Evolutionary conservation across 164 flowering plant genomes (phyloP), one percentile per base, ranked within the genome.

Genomic region (Magnolia sinica): DNA sequence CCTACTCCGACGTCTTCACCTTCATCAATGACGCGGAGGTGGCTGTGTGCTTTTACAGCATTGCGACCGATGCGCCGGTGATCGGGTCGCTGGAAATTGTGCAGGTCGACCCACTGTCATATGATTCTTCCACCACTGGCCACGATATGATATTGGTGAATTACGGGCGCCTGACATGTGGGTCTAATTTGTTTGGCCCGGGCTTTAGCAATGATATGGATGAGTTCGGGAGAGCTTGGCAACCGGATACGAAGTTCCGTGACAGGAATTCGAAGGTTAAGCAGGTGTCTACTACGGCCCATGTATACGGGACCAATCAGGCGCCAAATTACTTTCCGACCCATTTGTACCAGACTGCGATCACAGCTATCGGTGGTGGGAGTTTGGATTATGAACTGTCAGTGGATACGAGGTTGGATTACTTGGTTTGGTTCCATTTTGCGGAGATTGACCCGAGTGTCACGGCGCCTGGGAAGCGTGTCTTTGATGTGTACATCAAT

Each of bases 61-160:
- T 96, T 72, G 98, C 98, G 63, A 96, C 99, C 31, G 99, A 96
- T 81, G 81, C 98, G 16, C 99, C 99, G 1, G 89, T 96, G 0
- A 82, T 96, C 45, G 97, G 86, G 10, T 86, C 96, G 0, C 83
- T 96, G 8, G 89, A 93, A 69, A 65, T 96, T n/a, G 31, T 85
- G 10, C 92, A 89, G 74, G 82, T 92, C 72, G 97, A 94, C 77
- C 90, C 95, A 8, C 23, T 64, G 14, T 80, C 94, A 1, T 93
- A 93, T 68, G 84, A 75, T 76, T 79, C 93, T 19, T 73, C 76
- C 3, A 8, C 80, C 0, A 74, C 78, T 64, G 89, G 90, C 7
- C 68, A 51, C 18, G 63, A 76, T 50, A 69, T 74, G 50, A 80
- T 94, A 52, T 78, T 96, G 45, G 95, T 96, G 45, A 94, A 93